Conservation (phyloP, 1,284 basidiomycete species). For the Marasmius fiardii region DNA sequence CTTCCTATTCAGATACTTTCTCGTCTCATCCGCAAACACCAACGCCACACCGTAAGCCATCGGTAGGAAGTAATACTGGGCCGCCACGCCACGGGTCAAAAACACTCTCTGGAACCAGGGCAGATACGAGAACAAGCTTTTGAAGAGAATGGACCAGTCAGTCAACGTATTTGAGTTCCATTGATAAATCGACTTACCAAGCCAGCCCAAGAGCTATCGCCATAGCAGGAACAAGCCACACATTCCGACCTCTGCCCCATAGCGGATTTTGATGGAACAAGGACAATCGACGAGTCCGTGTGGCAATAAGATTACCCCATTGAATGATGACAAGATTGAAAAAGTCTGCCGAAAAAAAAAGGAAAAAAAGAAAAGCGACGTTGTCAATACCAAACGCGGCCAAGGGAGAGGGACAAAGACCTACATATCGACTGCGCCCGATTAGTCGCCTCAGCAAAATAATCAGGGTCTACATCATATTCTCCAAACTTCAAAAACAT, state of each 20-base stretch:
- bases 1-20: slow-evolving; percentile 27
- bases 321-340: slow-evolving; percentile 70
- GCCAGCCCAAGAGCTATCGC: slow-evolving; percentile 37
- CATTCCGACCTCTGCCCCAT: slow-evolving; percentile 28
- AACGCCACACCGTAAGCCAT: slow-evolving; percentile 25
- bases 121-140: slow-evolving; percentile 51
- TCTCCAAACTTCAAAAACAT: slow-evolving; percentile 50
- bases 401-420: slow-evolving; percentile 12
- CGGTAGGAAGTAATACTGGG: slow-evolving; percentile 35
- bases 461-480: slow-evolving; percentile 20
- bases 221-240: slow-evolving; percentile 46
- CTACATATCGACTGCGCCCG: slow-evolving; percentile 25
- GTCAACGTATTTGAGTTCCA: neutral
- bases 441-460: slow-evolving; percentile 20
- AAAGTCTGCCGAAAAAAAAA: no score
- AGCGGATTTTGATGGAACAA: slow-evolving; percentile 40
- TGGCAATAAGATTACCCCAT: slow-evolving; percentile 54
- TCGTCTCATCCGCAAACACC: slow-evolving; percentile 26
- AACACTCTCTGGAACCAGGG: slow-evolving; percentile 56
- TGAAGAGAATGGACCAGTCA: neutral
- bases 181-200: slow-evolving; percentile 14
- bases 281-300: slow-evolving; percentile 46
- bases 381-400: neutral
- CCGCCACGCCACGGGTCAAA: slow-evolving; percentile 47
- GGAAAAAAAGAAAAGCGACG: no score